Percentiles rank a stretch among this genome's conserved stretches.
Conservation (phyloP, 2,329 filamentous ascomycete genomes). For the Fusarium clavum region DNA sequence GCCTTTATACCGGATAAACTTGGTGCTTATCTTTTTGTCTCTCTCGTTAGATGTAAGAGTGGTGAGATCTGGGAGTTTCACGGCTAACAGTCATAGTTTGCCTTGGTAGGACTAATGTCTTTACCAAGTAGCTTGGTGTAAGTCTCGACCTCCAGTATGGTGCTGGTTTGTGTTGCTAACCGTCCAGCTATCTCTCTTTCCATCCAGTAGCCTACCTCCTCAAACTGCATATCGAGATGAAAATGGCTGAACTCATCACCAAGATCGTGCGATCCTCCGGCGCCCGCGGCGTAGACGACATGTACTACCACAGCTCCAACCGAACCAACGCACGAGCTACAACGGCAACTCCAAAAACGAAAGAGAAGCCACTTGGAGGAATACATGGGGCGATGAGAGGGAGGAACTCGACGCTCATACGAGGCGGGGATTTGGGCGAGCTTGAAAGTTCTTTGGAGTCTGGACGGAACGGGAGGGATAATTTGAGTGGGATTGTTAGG, state of each 20-base stretch:
- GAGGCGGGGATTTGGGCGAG: conserved; percentile 8
- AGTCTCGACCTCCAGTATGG: not conserved
- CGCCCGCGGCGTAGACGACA: not conserved
- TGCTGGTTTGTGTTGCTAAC: not conserved
- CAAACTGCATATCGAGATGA: conserved; percentile 64
- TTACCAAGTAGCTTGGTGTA: conserved; percentile 45
- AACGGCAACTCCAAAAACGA: not conserved
- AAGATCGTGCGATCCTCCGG: conserved; percentile 44
- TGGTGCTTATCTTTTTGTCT: conserved; percentile 43
- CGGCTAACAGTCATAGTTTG: conserved; percentile 20
- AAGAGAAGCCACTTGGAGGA: conserved; percentile 1
- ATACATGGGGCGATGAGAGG: not conserved
- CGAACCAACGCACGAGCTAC: not conserved
- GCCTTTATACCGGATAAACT: conserved; percentile 53
- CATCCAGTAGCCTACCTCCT: conserved; percentile 61
- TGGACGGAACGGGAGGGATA: conserved; percentile 4
- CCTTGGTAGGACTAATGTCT: conserved; percentile 46
- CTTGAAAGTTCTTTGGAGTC: not conserved
- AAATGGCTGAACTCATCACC: conserved; percentile 61
- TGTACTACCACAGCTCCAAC: conserved; percentile 20
- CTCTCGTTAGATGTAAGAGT: conserved; percentile 43
- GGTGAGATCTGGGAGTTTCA: rapidly evolving
- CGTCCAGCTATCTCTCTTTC: conserved; percentile 46
- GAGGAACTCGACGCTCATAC: conserved; percentile 7
- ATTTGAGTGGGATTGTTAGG: conserved; percentile 27